Conservation (phyloP, 192 early-diverging fungal species). For the Coemansia sp. region DNA sequence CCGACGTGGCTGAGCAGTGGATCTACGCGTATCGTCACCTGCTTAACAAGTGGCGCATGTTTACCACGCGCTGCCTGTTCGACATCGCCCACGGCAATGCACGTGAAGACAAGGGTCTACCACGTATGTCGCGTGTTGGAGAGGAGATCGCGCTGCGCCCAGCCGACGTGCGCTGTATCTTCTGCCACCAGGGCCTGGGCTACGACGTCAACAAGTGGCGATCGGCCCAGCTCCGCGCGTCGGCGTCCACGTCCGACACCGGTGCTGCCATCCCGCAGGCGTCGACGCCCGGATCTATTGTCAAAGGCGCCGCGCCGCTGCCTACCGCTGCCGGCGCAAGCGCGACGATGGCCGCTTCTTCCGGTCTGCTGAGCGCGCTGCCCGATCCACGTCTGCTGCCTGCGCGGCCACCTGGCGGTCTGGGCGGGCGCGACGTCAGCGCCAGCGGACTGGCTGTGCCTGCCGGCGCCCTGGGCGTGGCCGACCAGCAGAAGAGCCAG, state of each 20-base stretch:
- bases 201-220: conserved; percentile 23
- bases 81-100: conserved; percentile 82
- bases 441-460: background rate
- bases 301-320: background rate
- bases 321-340: conserved; percentile 4
- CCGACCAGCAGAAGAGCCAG: conserved; percentile 32
- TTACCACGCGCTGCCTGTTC: conserved; percentile 80
- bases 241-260: background rate
- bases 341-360: background rate
- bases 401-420: conserved; percentile 1
- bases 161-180: conserved; percentile 85
- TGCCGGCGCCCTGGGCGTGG: conserved; percentile 4
- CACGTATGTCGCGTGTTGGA: conserved; percentile 54
- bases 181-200: conserved; percentile 68
- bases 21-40: conserved; percentile 74
- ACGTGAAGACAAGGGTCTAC: conserved; percentile 41
- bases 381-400: background rate
- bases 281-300: background rate
- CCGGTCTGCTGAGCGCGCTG: background rate
- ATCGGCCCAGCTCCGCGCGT: conserved; percentile 5
- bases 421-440: conserved; percentile 13
- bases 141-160: conserved; percentile 63
- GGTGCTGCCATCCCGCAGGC: background rate
- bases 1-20: conserved; percentile 47
- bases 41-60: conserved; percentile 88